phyloP scores from a whole-genome alignment of 148 eudicot genomes.

The Suaeda aralocaspica region DNA sequence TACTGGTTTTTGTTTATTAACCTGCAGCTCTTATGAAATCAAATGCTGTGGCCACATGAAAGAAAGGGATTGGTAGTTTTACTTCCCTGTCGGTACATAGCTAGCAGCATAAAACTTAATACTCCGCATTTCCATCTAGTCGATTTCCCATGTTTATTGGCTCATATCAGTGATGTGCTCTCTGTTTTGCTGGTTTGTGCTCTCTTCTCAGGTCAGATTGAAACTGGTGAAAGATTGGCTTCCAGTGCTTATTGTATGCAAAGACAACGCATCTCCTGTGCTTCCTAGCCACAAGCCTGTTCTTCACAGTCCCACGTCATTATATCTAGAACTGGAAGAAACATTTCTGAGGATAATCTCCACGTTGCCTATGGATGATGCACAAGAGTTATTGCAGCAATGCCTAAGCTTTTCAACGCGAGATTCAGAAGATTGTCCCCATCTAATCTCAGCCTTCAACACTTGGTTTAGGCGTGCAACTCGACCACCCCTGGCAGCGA shows the following conservation, averaged over 20 bases:
- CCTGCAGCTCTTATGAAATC: background rate
- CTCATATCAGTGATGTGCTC: background rate
- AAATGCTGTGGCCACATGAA: background rate
- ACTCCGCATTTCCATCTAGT: background rate
- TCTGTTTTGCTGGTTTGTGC: conserved; percentile 1
- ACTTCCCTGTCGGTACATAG: background rate
- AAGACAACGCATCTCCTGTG: conserved; percentile 52
- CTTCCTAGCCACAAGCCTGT: conserved; percentile 40
- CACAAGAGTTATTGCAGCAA: conserved; percentile 72
- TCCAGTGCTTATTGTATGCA: conserved; percentile 78
- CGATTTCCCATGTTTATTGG: background rate
- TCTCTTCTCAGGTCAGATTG: conserved; percentile 64
- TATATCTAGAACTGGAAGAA: conserved; percentile 66
- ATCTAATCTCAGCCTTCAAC: conserved; percentile 65
- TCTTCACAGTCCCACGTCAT: conserved; percentile 46
- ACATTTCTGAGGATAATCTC: conserved; percentile 71
- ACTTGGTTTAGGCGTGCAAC: conserved; percentile 90
- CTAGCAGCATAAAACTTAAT: background rate
- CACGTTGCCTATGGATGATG: conserved; percentile 66
- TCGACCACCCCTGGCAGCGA: conserved; percentile 23
- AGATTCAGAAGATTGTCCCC: conserved; percentile 73
- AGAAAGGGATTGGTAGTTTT: background rate
- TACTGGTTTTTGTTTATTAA: background rate
- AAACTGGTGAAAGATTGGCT: conserved; percentile 86
- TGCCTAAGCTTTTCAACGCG: conserved; percentile 89